Evolutionary conservation across 192 early-diverging fungal genomes (phyloP).

Genomic region (Phycomyces nitens): DNA sequence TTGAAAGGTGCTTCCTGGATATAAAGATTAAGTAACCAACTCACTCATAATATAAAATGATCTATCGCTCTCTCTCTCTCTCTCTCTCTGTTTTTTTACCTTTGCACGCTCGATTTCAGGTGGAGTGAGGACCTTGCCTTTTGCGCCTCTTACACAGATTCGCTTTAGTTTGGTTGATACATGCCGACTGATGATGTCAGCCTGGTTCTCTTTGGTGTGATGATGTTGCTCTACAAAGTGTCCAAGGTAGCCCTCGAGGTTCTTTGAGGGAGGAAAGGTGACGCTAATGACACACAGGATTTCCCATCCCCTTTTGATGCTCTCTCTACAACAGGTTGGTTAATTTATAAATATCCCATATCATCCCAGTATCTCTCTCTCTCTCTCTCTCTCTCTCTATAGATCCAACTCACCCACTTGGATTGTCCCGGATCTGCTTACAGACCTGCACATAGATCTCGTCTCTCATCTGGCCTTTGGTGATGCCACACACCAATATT

Average conservation of each 20-base stretch:
- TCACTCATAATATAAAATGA: too few species aligned
- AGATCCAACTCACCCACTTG: constrained; percentile 48
- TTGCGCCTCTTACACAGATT: constrained; percentile 73
- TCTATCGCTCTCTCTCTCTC: not conserved
- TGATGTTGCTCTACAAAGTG: constrained; percentile 70
- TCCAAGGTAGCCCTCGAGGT: constrained; percentile 80
- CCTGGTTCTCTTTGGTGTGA: constrained; percentile 44
- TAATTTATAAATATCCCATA: too few species aligned
- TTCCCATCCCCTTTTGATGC: constrained; percentile 81
- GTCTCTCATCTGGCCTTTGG: constrained; percentile 76
- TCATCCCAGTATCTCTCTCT: too few species aligned
- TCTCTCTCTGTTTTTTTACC: constrained; percentile 17
- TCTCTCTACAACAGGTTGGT: constrained; percentile 45
- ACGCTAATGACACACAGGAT: constrained; percentile 77
- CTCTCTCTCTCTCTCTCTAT: constrained; percentile 3
- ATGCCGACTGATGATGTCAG: constrained; percentile 49
- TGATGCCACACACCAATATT: constrained; percentile 75
- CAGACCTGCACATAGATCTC: constrained; percentile 94
- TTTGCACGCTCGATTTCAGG: constrained; percentile 67
- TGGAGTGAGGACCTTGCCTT: constrained; percentile 69
- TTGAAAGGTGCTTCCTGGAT: constrained; percentile 74
- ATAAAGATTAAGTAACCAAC: too few species aligned
- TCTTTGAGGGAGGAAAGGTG: constrained; percentile 88
- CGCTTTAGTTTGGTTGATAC: constrained; percentile 57
- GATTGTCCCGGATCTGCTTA: constrained; percentile 83